phyloP scores from a whole-genome alignment of 805 yeast species.

The Saccharomycopsis babjevae region DNA sequence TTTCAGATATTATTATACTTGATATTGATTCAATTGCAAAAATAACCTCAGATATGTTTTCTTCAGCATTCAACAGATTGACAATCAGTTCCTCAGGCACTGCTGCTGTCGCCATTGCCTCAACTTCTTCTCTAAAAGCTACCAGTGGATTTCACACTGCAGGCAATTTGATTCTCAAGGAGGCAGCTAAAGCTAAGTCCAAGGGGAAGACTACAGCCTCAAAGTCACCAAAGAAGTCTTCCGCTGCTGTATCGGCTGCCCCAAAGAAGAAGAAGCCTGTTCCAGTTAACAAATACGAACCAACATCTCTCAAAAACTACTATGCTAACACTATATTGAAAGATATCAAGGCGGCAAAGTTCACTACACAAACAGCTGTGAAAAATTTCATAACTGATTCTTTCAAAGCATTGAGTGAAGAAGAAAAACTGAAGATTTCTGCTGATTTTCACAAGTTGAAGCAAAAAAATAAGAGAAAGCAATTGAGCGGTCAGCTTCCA shows the following conservation, averaged over 20 bases:
- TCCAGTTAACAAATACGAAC: background rate
- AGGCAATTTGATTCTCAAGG: background rate
- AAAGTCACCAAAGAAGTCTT: conserved; percentile 3
- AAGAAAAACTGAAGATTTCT: background rate
- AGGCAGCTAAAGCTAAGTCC: background rate
- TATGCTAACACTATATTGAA: conserved; percentile 10
- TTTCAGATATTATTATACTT: background rate
- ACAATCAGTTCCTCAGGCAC: background rate
- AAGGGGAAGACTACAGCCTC: background rate
- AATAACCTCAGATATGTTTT: background rate
- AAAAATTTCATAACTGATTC: background rate
- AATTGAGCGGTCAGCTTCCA: conserved; percentile 8
- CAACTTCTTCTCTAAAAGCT: background rate
- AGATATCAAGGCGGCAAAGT: conserved; percentile 8
- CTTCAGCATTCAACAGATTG: background rate
- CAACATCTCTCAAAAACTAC: background rate
- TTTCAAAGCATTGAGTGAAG: conserved; percentile 1
- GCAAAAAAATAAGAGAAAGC: conserved; percentile 1
- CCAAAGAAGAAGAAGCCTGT: conserved; percentile 3
- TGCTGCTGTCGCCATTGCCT: background rate
- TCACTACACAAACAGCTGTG: conserved; percentile 6
- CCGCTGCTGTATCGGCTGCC: conserved; percentile 1
- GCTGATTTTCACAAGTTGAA: background rate
- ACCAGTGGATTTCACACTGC: background rate
- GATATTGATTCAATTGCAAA: no score